phyloP scores from a whole-genome alignment of 371 early-diverging fungal species.

The Lichtheimia corymbifera region DNA sequence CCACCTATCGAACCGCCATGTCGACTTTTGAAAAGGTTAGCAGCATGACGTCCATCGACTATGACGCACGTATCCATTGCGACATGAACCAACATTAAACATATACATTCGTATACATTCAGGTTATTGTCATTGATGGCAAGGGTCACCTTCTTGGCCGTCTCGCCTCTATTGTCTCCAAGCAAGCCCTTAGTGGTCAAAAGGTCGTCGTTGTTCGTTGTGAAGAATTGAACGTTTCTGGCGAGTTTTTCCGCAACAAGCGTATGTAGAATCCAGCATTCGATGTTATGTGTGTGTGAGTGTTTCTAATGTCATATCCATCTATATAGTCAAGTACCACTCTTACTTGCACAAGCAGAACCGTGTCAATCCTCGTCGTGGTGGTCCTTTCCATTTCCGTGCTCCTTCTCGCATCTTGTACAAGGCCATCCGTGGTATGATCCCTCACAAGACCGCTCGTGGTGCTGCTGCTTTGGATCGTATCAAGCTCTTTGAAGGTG shows the following conservation, averaged over 20 bases:
- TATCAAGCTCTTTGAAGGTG: conserved; percentile 99
- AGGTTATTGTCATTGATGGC: conserved; percentile 99
- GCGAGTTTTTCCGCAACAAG: conserved; percentile 99
- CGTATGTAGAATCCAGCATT: conserved; percentile 56
- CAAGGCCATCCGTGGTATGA: conserved; percentile 98
- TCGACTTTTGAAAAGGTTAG: conserved; percentile 50
- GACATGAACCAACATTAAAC: no score
- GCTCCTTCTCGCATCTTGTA: conserved; percentile 99
- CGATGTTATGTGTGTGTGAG: no score
- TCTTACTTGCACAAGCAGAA: conserved; percentile 98
- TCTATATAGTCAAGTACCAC: conserved; percentile 96
- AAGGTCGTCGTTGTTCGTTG: conserved; percentile 97
- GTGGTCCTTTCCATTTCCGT: conserved; percentile 99
- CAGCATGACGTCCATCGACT: background rate
- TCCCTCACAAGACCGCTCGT: conserved; percentile 98
- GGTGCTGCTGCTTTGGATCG: conserved; percentile 97
- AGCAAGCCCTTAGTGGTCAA: conserved; percentile 98
- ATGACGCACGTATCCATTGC: no score
- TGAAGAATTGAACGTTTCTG: conserved; percentile 98
- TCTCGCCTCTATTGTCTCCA: conserved; percentile 98
- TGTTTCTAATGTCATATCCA: no score
- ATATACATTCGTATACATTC: conserved; percentile 6
- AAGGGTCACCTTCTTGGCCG: conserved; percentile 99
- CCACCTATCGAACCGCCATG: conserved; percentile 24
- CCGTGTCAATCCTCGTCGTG: conserved; percentile 95